Base-by-base conservation (phyloP, 2,329 filamentous ascomycete species). In the Epichloe baconii region DNA sequence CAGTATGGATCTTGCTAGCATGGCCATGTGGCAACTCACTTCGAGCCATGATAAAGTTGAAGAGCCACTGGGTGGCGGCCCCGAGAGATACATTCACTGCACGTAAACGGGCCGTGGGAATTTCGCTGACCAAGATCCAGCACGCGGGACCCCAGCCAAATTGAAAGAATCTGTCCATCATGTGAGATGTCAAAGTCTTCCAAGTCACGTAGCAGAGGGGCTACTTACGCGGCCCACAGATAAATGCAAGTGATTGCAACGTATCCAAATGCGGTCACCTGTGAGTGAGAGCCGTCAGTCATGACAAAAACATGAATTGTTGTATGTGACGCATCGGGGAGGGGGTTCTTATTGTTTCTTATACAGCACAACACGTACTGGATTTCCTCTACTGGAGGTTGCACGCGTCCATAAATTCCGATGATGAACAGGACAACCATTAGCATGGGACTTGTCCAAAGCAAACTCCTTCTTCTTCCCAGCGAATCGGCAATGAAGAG, bases 91-190 rank as follows among this genome's bases (percentile, higher is more conserved):
- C 83, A 59, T 86, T 86, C 56, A 83, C 68, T 17, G 78, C 79
- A 51, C 84, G 71, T 7, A 87, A 71, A 36, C 83, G 72, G 0
- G 81, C 80, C 6, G 80, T 81, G 0, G 83, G 82, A 52, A 87
- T 86, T 65, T 88, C 83, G 26, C 63, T 66, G 3, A 85, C 77
- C 59, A 86, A 80, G 60, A 86, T 85, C 83, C 83, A 87, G 68
- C 80, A 85, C 35, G 80, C 80, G 0, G 82, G 81, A 0, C 83
- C 83, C 83, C 83, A 86, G 11, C 79, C 79, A 53, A 82, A 80
- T 57, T 85, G 80, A 71, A 85, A 87, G 64, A 82, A 78, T 14
- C 64, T 67, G 31, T 51, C 26, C 5, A 17, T 36, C 11, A 7
- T 5, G 21, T 19, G 2, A 73, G 35, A 12, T 38, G 10, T 3